These are phyloP conservation scores for Linanthus parryae DNA, from an alignment of 148 eudicot genomes.

Conservation along the genomic window DNA sequence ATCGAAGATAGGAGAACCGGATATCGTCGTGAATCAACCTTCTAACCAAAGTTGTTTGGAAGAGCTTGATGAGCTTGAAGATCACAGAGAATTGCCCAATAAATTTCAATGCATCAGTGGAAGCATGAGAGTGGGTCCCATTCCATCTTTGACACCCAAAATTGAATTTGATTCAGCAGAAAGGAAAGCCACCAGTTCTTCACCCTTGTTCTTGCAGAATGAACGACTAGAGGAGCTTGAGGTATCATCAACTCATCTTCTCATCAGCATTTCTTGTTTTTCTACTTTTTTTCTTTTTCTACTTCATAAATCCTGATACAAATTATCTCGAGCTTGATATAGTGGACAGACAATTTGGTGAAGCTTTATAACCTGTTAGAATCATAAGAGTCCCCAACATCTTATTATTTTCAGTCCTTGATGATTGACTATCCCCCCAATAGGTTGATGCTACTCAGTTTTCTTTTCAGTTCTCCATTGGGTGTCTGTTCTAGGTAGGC, in stretches of 20 bases:
- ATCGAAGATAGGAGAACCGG: too few relatives aligned
- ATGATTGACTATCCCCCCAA: too few relatives aligned
- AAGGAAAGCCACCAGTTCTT: conserved; percentile 1
- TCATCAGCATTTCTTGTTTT: background rate
- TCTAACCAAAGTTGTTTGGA: conserved; percentile 14
- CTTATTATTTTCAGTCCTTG: too few relatives aligned
- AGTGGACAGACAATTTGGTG: too few relatives aligned
- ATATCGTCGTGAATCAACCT: too few relatives aligned
- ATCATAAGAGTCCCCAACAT: too few relatives aligned
- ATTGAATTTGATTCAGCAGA: conserved; percentile 14
- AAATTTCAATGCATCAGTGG: conserved; percentile 10
- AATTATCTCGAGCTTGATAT: too few relatives aligned
- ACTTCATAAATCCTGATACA: too few relatives aligned
- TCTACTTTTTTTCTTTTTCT: background rate
- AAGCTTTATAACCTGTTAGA: background rate
- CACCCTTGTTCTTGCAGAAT: conserved; percentile 12
- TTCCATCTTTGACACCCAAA: conserved; percentile 8
- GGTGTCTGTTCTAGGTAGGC: too few relatives aligned
- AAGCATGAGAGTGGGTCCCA: background rate
- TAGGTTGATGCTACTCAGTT: too few relatives aligned
- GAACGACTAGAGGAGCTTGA: conserved; percentile 35
- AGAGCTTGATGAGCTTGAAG: conserved; percentile 22
- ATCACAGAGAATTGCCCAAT: conserved; percentile 11
- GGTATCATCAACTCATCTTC: conserved; percentile 18
- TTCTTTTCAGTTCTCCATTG: too few relatives aligned